Base-by-base conservation (phyloP, 2,329 filamentous ascomycete species). In the Sporothrix sp. region DNA sequence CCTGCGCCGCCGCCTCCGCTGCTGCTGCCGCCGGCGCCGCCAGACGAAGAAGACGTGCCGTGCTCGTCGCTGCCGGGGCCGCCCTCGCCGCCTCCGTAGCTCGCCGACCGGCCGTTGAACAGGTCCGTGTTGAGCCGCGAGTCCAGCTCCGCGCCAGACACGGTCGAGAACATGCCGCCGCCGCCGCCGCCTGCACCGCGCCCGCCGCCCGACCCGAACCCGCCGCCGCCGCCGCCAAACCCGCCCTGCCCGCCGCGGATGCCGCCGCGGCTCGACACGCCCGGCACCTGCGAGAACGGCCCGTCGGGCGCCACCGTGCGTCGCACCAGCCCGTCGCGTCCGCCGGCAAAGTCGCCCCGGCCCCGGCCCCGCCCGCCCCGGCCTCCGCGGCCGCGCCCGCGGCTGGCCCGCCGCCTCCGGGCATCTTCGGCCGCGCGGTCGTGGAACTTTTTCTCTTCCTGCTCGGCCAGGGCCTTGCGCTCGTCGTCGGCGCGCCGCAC, bases 91-190 rank as follows among this genome's bases (percentile, higher is more conserved):
- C 71, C 62, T 23, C 61, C 56, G 45, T 48, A 21, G 25, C 16
- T 16, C 6, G 45, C 33, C 21, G 16, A 11, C 59, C 48, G 67
- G 57, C 63, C 71, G 57, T 74, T 74, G 47, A 81, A 73, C 51
- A 71, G 69, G 58, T 81, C 76, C 56, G 75, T 73, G 57, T 80
- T 78, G 60, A 80, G 74, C 62, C 77, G 66, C 30, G 68, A 58
- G 54, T 78, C 73, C 52, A 65, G 62, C 48, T 72, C 66, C 39
- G 63, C 59, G 20, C 28, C 48, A 10, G 47, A 47, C 23, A 23
- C 44, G 4, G 42, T 28, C 13, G 52, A 49, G 33, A 51, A 54
- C n/a, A n/a, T n/a, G 18, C 27, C 11, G 28, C 51, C 61, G 28
- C 65, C 61, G 16, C 64, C 55, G 14, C 57, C 56, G 14, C 55